Evolutionary conservation across 805 yeast species (phyloP), one percentile per base, ranked within the genome.

Genomic region (Saccharomycopsis schoenii): DNA sequence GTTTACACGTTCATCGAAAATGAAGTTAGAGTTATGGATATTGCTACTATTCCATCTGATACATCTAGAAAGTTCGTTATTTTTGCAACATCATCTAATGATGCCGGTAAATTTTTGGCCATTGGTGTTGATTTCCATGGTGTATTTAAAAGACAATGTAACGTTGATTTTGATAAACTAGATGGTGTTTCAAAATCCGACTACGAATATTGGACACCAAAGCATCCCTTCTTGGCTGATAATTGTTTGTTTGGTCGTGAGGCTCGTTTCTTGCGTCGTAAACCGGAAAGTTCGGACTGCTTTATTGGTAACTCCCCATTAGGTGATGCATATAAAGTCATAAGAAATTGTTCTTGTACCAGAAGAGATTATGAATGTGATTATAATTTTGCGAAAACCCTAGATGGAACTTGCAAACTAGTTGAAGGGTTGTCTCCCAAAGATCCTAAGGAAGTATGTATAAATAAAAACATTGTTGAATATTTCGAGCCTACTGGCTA

Each of bases 341-440:
- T 80, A 11, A 76, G 83, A 62, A 85, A 88, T 70, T 94, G 99
- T 74, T 70, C 86, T 1, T 94, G 99, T 75, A 79, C 94, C 0
- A 81, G 97, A 72, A 80, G 81, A 58, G 99, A 93, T 69, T 94
- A 76, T 69, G 99, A 94, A 72, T 94, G 99, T 79, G 99, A 94
- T 71, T 89, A 84, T 76, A 92, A 92, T 73, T 92, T 78, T 71
- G 81, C 73, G 61, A 79, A 86, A 62, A 84, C 84, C 58, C 63
- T 67, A 0, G 97, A 90, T 69, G 96, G 96, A 21, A 87, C 94
- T 2, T 94, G 99, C 75, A 83, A 83, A 69, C 79, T 91, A 50
- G 88, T 91, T n/a, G 76, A 78, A 21, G 97, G 97, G 0, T 76
- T 82, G 60, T 71, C 78, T 4, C 89, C 96, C 8, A 78, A 82